Evolutionary conservation across 2,329 filamentous ascomycete genomes (phyloP).

Genomic region (Microascus cirrosus): DNA sequence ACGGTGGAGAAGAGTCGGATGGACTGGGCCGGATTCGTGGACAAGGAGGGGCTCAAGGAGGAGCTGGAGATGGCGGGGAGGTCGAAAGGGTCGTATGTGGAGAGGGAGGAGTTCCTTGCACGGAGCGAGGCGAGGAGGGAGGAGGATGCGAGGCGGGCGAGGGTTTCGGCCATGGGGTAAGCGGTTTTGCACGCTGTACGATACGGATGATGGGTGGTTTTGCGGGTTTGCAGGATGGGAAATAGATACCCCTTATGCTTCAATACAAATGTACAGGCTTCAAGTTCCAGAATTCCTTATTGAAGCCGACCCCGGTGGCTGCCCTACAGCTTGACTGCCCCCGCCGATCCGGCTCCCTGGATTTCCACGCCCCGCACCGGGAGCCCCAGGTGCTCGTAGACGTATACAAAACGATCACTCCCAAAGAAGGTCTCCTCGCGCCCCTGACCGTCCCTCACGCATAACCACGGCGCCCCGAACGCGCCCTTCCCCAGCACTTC

Average conservation of each 20-base stretch:
- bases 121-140: slow-evolving; percentile 53
- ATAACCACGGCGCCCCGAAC: slow-evolving; percentile 69
- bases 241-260: neutral
- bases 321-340: neutral
- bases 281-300: neutral
- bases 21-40: slow-evolving; percentile 63
- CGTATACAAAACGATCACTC: slow-evolving; percentile 61
- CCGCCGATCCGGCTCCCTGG: slow-evolving; percentile 8
- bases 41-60: slow-evolving; percentile 60
- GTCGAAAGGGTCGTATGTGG: slow-evolving; percentile 52
- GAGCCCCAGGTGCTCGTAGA: slow-evolving; percentile 56
- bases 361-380: slow-evolving; percentile 44
- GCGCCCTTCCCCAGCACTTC: slow-evolving; percentile 54
- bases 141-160: slow-evolving; percentile 44
- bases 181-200: neutral
- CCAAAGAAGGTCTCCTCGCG: slow-evolving; percentile 62
- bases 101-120: slow-evolving; percentile 53
- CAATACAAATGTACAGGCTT: neutral
- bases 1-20: slow-evolving; percentile 62
- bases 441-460: slow-evolving; percentile 48
- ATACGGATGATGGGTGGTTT: neutral
- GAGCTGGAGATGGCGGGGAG: slow-evolving; percentile 54
- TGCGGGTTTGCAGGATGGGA: neutral
- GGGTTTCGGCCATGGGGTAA: slow-evolving; percentile 24
- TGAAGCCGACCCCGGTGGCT: neutral